Conservation (phyloP, 2,329 filamentous ascomycete species). For the Penicillium rolfsii region DNA sequence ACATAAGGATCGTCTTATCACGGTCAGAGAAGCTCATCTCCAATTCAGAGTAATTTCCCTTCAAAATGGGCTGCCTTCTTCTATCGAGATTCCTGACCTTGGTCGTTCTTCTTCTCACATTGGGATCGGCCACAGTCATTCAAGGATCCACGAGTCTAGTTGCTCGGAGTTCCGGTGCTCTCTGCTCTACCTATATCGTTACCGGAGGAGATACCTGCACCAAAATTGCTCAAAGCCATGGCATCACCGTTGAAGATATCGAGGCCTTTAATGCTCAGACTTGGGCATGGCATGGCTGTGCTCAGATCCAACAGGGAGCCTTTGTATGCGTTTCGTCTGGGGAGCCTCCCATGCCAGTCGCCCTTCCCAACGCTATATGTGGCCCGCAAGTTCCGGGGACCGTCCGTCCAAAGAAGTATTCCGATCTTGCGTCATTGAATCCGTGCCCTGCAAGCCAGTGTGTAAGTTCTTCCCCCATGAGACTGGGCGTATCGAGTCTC, state of each 20-base stretch:
- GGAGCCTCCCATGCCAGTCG: conserved; percentile 46
- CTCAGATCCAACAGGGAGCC: conserved; percentile 32
- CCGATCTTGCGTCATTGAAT: conserved; percentile 19
- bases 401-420: conserved; percentile 33
- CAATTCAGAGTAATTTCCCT: not conserved
- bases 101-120: not conserved
- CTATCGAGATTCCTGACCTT: not conserved
- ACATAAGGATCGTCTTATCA: not conserved
- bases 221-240: conserved; percentile 38
- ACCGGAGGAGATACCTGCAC: conserved; percentile 41
- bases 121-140: not conserved
- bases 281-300: conserved; percentile 51
- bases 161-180: not conserved
- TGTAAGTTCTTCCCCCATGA: conserved; percentile 6
- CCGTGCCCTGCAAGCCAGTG: conserved; percentile 13
- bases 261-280: conserved; percentile 47
- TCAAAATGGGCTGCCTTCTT: not conserved
- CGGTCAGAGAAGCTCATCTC: not conserved
- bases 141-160: not conserved
- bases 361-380: conserved; percentile 47
- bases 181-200: conserved; percentile 45
- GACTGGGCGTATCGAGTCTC: not conserved
- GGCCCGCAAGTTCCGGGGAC: conserved; percentile 53
- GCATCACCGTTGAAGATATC: conserved; percentile 46
- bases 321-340: conserved; percentile 49